These are phyloP conservation scores for Diaporthe sp. DNA, from an alignment of 2,329 filamentous ascomycete genomes.

Conservation along the genomic window DNA sequence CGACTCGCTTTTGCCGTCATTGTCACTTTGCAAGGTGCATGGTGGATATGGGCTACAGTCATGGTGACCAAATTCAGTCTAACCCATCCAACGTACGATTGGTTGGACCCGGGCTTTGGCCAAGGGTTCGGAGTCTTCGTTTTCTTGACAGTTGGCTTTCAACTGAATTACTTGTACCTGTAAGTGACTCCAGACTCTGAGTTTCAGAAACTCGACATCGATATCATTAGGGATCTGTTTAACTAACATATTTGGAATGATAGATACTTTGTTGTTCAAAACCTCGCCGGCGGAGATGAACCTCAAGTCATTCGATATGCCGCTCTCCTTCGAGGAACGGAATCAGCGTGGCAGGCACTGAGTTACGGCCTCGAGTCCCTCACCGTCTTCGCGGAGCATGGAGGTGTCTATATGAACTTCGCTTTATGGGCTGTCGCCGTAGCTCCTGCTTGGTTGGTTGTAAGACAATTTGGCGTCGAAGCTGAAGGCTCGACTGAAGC, in stretches of 20 bases:
- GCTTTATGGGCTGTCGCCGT: constrained; percentile 76
- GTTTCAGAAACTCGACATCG: not conserved
- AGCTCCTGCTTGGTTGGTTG: constrained; percentile 75
- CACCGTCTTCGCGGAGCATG: constrained; percentile 73
- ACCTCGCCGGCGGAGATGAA: constrained; percentile 69
- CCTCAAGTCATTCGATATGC: constrained; percentile 78
- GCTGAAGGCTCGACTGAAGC: not conserved
- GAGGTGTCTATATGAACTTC: constrained; percentile 80
- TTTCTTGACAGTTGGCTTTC: constrained; percentile 76
- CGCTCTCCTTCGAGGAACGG: constrained; percentile 76
- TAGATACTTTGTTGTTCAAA: constrained; percentile 79
- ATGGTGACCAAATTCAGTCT: constrained; percentile 72
- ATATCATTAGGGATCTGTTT: not conserved
- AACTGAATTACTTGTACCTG: constrained; percentile 81
- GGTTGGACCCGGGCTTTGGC: constrained; percentile 74
- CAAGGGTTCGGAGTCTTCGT: constrained; percentile 77
- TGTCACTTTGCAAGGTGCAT: constrained; percentile 72
- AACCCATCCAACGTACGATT: constrained; percentile 75
- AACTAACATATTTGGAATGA: not conserved
- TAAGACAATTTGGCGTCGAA: constrained; percentile 27
- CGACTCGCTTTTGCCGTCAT: constrained; percentile 69
- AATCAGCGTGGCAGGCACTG: constrained; percentile 80
- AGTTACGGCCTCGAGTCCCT: constrained; percentile 78
- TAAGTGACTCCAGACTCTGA: constrained; percentile 52
- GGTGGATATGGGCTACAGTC: constrained; percentile 81